Evolutionary conservation across 2,329 filamentous ascomycete genomes (phyloP), one percentile per base, ranked within the genome.

Genomic region (Fusarium sambucinum): DNA sequence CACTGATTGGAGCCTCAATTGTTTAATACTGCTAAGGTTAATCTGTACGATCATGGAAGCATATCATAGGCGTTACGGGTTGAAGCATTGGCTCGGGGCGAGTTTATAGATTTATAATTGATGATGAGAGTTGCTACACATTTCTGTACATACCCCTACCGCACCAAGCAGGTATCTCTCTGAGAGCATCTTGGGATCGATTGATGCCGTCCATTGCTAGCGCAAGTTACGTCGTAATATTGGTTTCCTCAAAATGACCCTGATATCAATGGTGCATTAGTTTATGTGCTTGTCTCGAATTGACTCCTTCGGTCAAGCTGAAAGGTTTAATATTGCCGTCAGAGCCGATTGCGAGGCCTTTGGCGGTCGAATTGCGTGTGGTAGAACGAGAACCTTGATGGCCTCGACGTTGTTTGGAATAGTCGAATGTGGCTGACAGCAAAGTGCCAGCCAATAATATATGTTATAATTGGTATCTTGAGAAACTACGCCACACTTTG

Each of bases 361-460:
- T 45, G 37, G n/a, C 32, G 53, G 21, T 61, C 57, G 42, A 41
- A 54, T 53, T 66, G 61, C 45, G 56, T 60, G 35, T 52, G 42
- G 41, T 57, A 50, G 32, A 25, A 16, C 6, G 70, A 68, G 72
- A 73, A 74, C 73, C 73, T 64, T 74, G 73, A 74, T 74, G 70
- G 70, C 44, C 63, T 69, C 51, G n/a, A 38, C 23, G 44, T 48
- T 57, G 37, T 54, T 35, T 16, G 45, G 55, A 35, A 59, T 21
- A 23, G 14, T 30, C 42, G 53, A 42, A 23, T 72, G 72, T 74
- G 72, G 72, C 72, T 74, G 57, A 30, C 25, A 40, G 27, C 23
- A 35, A 21, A 21, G 6, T 46, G 23, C 35, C 37, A 32, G 11
- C 72, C 70, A 74, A 74, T 74, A 4, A 29, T 21, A 11, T 32